Percentiles rank a stretch among this genome's conserved stretches.
Conservation (phyloP, 2,329 filamentous ascomycete species). For the Cladosporium sp. region DNA sequence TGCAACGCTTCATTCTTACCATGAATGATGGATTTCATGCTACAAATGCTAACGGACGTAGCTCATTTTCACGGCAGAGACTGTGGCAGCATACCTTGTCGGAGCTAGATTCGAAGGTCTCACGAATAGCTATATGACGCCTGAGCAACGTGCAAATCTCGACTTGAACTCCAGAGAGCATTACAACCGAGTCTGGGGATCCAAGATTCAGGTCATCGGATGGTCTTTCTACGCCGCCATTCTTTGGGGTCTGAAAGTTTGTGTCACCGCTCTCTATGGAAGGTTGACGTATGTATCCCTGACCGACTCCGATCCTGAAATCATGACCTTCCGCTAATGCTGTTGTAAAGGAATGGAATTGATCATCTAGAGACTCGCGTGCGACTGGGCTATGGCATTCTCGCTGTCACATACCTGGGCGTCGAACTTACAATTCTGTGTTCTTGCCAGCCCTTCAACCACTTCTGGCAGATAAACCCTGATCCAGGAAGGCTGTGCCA, state of each 20-base stretch:
- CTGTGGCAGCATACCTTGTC: not conserved
- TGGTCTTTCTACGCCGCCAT: slow-evolving; percentile 5
- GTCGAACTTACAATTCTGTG: not conserved
- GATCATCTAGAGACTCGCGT: not conserved
- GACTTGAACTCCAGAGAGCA: not conserved
- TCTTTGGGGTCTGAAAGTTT: slow-evolving; percentile 6
- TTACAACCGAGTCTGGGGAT: not conserved
- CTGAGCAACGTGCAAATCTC: not conserved
- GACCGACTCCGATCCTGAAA: not conserved
- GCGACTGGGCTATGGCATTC: not conserved
- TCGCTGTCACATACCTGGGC: not conserved
- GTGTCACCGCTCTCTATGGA: not conserved
- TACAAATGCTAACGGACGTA: not conserved
- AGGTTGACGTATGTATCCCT: not conserved
- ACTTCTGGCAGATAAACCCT: slow-evolving; percentile 4
- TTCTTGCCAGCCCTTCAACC: slow-evolving; percentile 1
- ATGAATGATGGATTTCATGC: too few relatives aligned
- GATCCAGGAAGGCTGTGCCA: slow-evolving; percentile 4
- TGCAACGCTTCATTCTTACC: too few relatives aligned
- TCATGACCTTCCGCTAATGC: not conserved
- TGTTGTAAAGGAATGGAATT: not conserved
- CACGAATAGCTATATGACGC: slow-evolving; percentile 6
- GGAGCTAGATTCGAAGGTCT: not conserved
- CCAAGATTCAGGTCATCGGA: not conserved
- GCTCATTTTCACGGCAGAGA: not conserved